Conservation (phyloP, 208 protist species). For the Acanthamoeba lenticulata region DNA sequence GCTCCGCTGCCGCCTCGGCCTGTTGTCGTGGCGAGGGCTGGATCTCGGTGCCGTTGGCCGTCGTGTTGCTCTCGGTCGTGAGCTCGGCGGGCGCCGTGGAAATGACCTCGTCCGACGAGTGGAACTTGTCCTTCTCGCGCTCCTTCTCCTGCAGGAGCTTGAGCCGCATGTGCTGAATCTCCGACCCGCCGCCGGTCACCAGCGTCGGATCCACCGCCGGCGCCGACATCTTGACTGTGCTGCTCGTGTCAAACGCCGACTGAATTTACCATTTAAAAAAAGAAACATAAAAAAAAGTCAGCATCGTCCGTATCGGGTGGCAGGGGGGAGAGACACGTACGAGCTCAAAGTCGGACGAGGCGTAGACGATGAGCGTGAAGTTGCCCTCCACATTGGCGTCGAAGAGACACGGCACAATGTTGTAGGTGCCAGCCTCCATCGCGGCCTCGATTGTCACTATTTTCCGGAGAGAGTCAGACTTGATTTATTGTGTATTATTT, state of each 20-base stretch:
- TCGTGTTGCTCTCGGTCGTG: not conserved
- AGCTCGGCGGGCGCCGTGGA: not conserved
- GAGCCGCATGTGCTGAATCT: constrained; percentile 59
- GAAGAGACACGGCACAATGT: constrained; percentile 56
- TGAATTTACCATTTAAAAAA: too few relatives aligned
- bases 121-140: constrained; percentile 12
- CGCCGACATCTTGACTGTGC: not conserved
- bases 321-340: not conserved
- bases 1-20: not conserved
- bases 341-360: constrained; percentile 32
- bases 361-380: constrained; percentile 44
- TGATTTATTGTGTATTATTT: not conserved
- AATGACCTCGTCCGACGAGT: not conserved
- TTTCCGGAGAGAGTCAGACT: not conserved
- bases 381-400: constrained; percentile 57
- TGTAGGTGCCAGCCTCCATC: constrained; percentile 56
- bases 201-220: not conserved
- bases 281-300: too few relatives aligned
- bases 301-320: too few relatives aligned
- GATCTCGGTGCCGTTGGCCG: not conserved
- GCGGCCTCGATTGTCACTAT: not conserved
- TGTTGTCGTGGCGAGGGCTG: constrained; percentile 39
- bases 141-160: constrained; percentile 50
- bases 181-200: constrained; percentile 54
- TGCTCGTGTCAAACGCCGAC: constrained; percentile 23